Base-by-base conservation (phyloP, 768 basidiomycete species). In the Kwoniella mangroviensis region DNA sequence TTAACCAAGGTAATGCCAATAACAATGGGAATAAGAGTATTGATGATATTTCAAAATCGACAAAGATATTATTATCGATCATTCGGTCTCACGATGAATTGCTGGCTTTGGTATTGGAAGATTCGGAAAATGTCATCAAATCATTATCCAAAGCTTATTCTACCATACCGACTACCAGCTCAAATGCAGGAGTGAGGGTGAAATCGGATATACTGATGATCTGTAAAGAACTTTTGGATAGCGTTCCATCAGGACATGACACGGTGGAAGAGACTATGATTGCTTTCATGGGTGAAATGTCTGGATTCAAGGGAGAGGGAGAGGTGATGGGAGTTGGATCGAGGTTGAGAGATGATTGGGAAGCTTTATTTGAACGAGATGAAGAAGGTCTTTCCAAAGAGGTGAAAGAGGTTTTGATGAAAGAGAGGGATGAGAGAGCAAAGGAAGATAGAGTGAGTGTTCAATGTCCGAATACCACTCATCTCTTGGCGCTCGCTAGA, bases 11-110 rank as follows among this genome's bases (percentile, higher is more conserved):
- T 63, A 41, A 15, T 51, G 26, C 43, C 60, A 9, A 24, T 21
- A 21, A 17, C 21, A 65, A 24, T 51, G 40, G 40, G 45, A 26
- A 45, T 26, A 53, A 51, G 45, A 3, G 15, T 43, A 0, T 51
- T 19, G 9, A 53, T 34, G 56, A 69, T 62, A 55, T 72, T 9
- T 28, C 49, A 34, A 51, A 61, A 65, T 62, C 72, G 21, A 52
- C 58, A 4, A 41, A 59, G 56, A 64, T 71, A 52, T 71, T 81
- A 45, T 56, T 73, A 42, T 4, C 26, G 10, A 7, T 77, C 3
- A 54, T 70, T 21, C 65, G 79, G 24, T 64, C 76, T 13, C 79
- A 80, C 56, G 76, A 77, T 49, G 74, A 74, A 26, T 40, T 80
- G 4, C 63, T 77, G 5, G 72, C 56, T 11, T 53, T 78, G 7